Evolutionary conservation across 331 rosid genomes (phyloP).

Genomic region (Pyracantha coccinea): DNA sequence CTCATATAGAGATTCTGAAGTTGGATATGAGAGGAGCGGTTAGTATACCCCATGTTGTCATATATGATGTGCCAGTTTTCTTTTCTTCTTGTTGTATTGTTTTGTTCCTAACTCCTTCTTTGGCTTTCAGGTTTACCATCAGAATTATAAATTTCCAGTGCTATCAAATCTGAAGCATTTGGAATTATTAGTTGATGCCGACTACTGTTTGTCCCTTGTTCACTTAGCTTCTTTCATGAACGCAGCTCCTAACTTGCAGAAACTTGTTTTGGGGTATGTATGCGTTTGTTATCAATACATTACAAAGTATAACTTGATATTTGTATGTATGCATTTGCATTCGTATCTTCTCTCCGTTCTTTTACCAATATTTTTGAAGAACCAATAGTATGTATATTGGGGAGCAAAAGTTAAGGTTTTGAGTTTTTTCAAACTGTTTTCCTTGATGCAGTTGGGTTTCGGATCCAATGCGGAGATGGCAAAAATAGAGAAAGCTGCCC

Average conservation of each 20-base stretch:
- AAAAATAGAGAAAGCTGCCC: not conserved
- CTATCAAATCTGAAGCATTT: too few relatives aligned
- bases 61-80: too few relatives aligned
- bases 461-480: too few relatives aligned
- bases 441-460: too few relatives aligned
- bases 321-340: too few relatives aligned
- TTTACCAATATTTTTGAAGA: too few relatives aligned
- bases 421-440: not conserved
- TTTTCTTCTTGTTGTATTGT: not conserved
- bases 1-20: not conserved
- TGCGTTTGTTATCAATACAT: too few relatives aligned
- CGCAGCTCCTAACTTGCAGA: slow-evolving; percentile 7
- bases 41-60: not conserved
- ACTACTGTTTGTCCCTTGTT: not conserved
- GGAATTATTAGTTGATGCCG: not conserved
- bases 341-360: too few relatives aligned
- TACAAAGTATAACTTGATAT: too few relatives aligned
- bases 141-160: not conserved
- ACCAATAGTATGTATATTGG: too few relatives aligned
- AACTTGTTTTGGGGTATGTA: not conserved
- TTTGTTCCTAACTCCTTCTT: not conserved
- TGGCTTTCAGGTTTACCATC: not conserved
- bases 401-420: not conserved
- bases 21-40: not conserved
- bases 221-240: not conserved